Conservation (phyloP, 1,284 basidiomycete genomes). For the Ceratobasidium sp. region DNA sequence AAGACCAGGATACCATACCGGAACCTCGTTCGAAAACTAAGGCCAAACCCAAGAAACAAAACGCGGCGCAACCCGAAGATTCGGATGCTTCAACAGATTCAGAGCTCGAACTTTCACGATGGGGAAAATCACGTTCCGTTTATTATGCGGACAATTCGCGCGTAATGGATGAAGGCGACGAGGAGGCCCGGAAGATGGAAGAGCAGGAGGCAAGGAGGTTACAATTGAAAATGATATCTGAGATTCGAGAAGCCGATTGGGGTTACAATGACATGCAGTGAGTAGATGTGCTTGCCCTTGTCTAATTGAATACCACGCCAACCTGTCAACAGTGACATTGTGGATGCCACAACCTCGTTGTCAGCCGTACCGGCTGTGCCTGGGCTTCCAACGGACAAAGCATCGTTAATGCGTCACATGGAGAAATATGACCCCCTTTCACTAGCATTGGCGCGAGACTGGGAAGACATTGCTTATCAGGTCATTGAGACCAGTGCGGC, state of each 20-base stretch:
- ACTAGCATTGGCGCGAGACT: slow-evolving; percentile 59
- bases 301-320: neutral
- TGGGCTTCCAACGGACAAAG: slow-evolving; percentile 57
- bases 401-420: slow-evolving; percentile 71
- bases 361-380: slow-evolving; percentile 22
- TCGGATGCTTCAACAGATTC: slow-evolving; percentile 45
- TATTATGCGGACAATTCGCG: slow-evolving; percentile 87
- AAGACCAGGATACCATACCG: slow-evolving; percentile 47
- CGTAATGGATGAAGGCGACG: slow-evolving; percentile 78
- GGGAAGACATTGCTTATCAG: slow-evolving; percentile 56
- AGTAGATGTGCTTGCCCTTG: neutral
- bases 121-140: slow-evolving; percentile 76
- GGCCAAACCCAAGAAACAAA: slow-evolving; percentile 37
- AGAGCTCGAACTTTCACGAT: slow-evolving; percentile 61
- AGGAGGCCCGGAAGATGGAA: slow-evolving; percentile 84
- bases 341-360: slow-evolving; percentile 52
- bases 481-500: slow-evolving; percentile 62
- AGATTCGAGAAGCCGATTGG: slow-evolving; percentile 80
- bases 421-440: slow-evolving; percentile 81
- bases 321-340: slow-evolving; percentile 36
- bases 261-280: slow-evolving; percentile 68
- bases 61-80: slow-evolving; percentile 40
- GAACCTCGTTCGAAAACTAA: slow-evolving; percentile 46
- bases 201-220: slow-evolving; percentile 84
- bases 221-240: slow-evolving; percentile 75